Conservation (phyloP, 1,139 yeast species). For the Hansenula anomala region DNA sequence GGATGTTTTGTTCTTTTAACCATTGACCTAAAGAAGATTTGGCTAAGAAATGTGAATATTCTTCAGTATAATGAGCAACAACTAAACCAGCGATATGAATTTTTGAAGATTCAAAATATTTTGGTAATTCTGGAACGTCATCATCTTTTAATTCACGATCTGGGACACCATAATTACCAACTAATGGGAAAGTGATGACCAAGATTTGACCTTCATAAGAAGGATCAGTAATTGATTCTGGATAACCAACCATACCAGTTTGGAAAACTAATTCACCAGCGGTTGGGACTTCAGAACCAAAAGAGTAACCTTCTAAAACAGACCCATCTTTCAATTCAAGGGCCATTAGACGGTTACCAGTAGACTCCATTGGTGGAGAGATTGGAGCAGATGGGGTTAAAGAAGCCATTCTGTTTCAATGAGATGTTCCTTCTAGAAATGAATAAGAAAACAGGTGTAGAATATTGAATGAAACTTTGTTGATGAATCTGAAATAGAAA, state of each 20-base stretch:
- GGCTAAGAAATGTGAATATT: slow-evolving; percentile 91
- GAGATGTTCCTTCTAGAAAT: background rate
- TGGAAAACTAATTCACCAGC: slow-evolving; percentile 99
- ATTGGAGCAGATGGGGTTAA: slow-evolving; percentile 62
- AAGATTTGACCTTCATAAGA: slow-evolving; percentile 97
- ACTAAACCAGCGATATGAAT: slow-evolving; percentile 97
- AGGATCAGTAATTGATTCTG: slow-evolving; percentile 97
- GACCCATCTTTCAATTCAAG: slow-evolving; percentile 90
- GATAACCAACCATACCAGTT: slow-evolving; percentile 99
- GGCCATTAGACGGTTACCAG: slow-evolving; percentile 79
- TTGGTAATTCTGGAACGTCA: slow-evolving; percentile 71
- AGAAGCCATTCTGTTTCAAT: slow-evolving; percentile 17
- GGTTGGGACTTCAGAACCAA: slow-evolving; percentile 80
- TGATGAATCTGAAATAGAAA: too few species aligned
- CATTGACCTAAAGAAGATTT: slow-evolving; percentile 88
- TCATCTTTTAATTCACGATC: slow-evolving; percentile 78
- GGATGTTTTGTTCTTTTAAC: slow-evolving; percentile 88
- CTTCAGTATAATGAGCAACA: slow-evolving; percentile 95
- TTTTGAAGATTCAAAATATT: slow-evolving; percentile 84
- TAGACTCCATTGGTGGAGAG: slow-evolving; percentile 81
- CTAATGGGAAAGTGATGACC: slow-evolving; percentile 93
- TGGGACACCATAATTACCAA: slow-evolving; percentile 99
- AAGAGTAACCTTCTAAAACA: slow-evolving; percentile 92
- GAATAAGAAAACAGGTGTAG: background rate
- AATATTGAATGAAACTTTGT: background rate